phyloP scores from a whole-genome alignment of 176 grass and related monocot genomes.

The Paspalum notatum region DNA sequence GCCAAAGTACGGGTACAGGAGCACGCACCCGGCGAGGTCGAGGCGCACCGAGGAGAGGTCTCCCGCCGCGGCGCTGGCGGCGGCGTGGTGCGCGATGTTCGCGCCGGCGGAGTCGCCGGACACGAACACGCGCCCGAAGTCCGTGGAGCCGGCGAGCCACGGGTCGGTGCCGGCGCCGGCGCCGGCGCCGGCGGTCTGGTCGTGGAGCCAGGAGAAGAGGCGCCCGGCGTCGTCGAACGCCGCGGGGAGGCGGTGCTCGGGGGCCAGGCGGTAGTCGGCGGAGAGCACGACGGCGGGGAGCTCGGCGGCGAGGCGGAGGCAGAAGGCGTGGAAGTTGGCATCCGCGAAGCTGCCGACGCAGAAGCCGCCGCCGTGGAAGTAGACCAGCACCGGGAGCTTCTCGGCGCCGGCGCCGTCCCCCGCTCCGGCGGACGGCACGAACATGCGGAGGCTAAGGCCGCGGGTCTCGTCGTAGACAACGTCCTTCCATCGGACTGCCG shows the following conservation, averaged over 20 bases:
- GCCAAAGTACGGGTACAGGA: constrained; percentile 65
- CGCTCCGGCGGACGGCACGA: constrained; percentile 24
- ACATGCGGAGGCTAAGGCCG: constrained; percentile 55
- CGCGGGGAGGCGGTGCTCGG: constrained; percentile 67
- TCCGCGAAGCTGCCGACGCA: constrained; percentile 52
- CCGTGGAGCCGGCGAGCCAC: constrained; percentile 60
- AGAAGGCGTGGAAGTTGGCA: constrained; percentile 52
- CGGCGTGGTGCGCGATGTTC: constrained; percentile 64
- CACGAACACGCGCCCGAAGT: constrained; percentile 53
- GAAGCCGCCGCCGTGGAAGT: constrained; percentile 80
- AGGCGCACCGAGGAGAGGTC: no score
- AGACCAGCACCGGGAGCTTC: constrained; percentile 55
- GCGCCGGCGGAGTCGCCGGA: constrained; percentile 71
- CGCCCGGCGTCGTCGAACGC: constrained; percentile 32
- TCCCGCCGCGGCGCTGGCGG: constrained; percentile 24
- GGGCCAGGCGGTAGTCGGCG: constrained; percentile 67
- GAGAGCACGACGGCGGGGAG: constrained; percentile 30
- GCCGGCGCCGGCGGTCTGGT: constrained; percentile 10
- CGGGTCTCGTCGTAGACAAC: constrained; percentile 48
- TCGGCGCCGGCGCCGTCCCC: background rate
- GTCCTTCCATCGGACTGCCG: constrained; percentile 52
- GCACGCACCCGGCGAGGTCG: constrained; percentile 50
- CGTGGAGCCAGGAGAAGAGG: constrained; percentile 51
- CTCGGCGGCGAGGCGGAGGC: constrained; percentile 55
- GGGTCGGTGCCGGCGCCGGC: no score